Base-by-base conservation (phyloP, 768 basidiomycete genomes). In the Chalciporus sphaerocephalus region DNA sequence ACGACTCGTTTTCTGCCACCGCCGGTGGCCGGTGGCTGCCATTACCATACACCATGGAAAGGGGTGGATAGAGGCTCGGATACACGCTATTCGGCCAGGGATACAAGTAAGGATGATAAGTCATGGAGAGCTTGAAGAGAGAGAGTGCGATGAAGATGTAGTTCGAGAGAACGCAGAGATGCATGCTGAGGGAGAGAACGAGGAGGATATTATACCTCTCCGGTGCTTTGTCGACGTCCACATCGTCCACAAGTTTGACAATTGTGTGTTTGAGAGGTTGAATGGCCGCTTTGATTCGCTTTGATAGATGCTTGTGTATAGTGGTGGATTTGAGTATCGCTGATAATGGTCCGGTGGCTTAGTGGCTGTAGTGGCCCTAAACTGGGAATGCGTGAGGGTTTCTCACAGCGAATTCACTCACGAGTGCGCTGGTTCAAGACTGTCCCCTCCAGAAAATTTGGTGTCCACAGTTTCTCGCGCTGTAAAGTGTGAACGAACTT, bases 391-490 rank as follows among this genome's bases (percentile, higher is more conserved):
- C 72, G 81, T 71, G 74, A 78, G 75, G 78, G 75, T 68, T 66
- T 67, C 50, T 18, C 69, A 70, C 85, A 78, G 80, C 85, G 78
- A 65, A 52, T 35, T 65, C 56, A 67, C 67, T 69, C 78, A 74
- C 71, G 66, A 76, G 87, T 80, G 87, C 87, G 87, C 87, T 86
- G 82, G 84, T 88, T 89, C 87, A 85, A 89, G 85, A 76, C 85
- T 77, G 81, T 81, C 84, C 84, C 85, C 87, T 88, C 86, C 85
- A 80, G 87, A 90, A 87, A 89, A 88, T 84, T 90, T 88, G 86
- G 87, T 85, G 69, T 75, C 79, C 82, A 79, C 77, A 51, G 75
- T 75, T 68, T 72, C 70, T 75, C 79, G 73, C 67, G 50, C 64
- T 75, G 81, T 68, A 89, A 81, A 78, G 69, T 25, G 65, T 78